Base-by-base conservation (phyloP, 2,329 filamentous ascomycete genomes). In the Aspergillus puulaauensis region DNA sequence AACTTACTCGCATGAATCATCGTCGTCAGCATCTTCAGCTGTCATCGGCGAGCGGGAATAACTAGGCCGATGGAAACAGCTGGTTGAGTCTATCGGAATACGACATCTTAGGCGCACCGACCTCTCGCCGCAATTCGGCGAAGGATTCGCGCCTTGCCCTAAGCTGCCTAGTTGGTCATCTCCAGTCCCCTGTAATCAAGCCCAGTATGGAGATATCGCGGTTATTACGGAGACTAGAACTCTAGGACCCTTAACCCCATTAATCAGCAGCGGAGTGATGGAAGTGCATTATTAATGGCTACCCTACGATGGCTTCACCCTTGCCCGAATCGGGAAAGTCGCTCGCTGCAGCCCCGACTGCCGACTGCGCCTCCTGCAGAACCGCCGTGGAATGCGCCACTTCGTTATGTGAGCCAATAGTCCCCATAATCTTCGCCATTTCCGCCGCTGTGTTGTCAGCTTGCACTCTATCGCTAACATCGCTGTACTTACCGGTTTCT, bases 401-500 rank as follows among this genome's bases (percentile, higher is more conserved):
- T 41, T 64, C 62, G 33, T 68, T 67, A 50, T 68, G 59, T 1
- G 60, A 60, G 39, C 68, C 61, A 44, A 64, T 66, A 3, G 60
- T 58, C 4, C 46, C 59, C 61, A 68, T 68, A 4, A 64, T 52
- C 8, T 59, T 56, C 3, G 68, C 59, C 64, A 65, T 68, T 12
- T 68, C 64, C 11, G 53, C 58, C 6, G 61, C 67, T 69, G 33
- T 11, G n/a, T 6, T 3, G 24, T 61, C 21, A 56, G 52, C 21
- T 19, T 5, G 2, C 11, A 3, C 35, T n/a, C 11, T 19, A 15
- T 2, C n/a, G 24, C 1, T 6, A 12, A 4, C 23, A 17, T 2
- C 8, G 19, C 5, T 37, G 12, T 15, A 54, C 62, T 54, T 49
- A 68, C 66, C 43, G 17, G 56, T 56, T 6, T 68, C 59, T 47